phyloP scores from a whole-genome alignment of 345 rosid species.

The Excoecaria agallocha region DNA sequence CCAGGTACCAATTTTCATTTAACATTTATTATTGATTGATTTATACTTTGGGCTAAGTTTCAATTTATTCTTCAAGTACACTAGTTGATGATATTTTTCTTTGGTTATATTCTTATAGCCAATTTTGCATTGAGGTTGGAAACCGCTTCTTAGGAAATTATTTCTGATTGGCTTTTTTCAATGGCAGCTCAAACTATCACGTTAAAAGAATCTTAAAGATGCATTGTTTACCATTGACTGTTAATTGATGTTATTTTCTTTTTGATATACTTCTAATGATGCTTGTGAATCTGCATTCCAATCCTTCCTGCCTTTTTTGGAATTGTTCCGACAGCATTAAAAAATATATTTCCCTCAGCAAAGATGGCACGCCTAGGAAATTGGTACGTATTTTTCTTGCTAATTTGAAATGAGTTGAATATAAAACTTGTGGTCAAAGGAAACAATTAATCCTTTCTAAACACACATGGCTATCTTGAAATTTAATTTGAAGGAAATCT shows the following conservation, averaged over 20 bases:
- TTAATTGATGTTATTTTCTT: slow-evolving; percentile 2
- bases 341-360: slow-evolving; percentile 54
- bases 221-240: not conserved
- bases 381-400: slow-evolving; percentile 43
- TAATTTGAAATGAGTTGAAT: slow-evolving; percentile 15
- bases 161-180: not conserved
- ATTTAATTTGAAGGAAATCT: not conserved
- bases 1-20: slow-evolving; percentile 42
- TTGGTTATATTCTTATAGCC: not conserved
- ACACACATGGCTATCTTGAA: not conserved
- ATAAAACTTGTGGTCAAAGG: slow-evolving; percentile 16
- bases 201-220: not conserved
- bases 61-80: not conserved
- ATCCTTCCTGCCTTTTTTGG: slow-evolving; percentile 80
- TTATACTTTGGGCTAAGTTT: not conserved
- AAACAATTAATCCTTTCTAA: slow-evolving; percentile 5
- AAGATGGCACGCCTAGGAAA: slow-evolving; percentile 64
- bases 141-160: not conserved
- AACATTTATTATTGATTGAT: not conserved
- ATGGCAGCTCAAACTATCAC: not conserved
- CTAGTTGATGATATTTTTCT: not conserved
- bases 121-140: not conserved
- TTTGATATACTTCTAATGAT: not conserved
- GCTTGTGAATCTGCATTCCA: slow-evolving; percentile 30
- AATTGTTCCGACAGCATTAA: slow-evolving; percentile 57